A percentile compares a stretch with the other conserved stretches of the same genome.
Conservation (phyloP, 1,284 basidiomycete genomes). For the Leccinum fuscescens region DNA sequence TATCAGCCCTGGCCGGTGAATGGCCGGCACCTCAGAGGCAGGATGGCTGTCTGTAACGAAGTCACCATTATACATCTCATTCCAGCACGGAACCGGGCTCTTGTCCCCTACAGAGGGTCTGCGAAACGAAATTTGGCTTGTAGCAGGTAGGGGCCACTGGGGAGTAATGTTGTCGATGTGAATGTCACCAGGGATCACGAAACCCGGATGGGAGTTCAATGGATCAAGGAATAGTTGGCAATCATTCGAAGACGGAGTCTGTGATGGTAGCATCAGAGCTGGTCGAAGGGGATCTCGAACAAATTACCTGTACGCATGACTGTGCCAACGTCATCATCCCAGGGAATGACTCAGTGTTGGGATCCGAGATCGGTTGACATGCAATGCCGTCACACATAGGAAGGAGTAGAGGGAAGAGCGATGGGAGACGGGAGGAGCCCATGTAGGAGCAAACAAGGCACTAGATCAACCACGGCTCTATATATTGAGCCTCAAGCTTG, state of each 20-base stretch:
- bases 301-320: slow-evolving; percentile 3
- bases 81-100: neutral
- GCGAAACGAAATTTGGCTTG: neutral
- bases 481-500: neutral
- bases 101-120: neutral
- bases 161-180: neutral
- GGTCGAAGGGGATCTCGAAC: neutral
- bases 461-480: neutral
- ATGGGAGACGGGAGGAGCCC: neutral
- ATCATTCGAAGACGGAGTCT: neutral
- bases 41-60: neutral
- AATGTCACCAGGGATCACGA: neutral
- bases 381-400: neutral
- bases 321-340: neutral
- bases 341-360: neutral
- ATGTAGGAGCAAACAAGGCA: neutral
- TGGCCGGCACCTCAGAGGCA: neutral
- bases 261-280: neutral
- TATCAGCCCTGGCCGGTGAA: neutral
- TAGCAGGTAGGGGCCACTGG: neutral
- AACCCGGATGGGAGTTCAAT: neutral
- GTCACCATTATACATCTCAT: neutral
- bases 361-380: neutral
- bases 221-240: neutral
- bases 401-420: neutral